These are phyloP conservation scores for Fusarium veterinarium DNA, from an alignment of 2,329 filamentous ascomycete genomes.

Conservation along the genomic window DNA sequence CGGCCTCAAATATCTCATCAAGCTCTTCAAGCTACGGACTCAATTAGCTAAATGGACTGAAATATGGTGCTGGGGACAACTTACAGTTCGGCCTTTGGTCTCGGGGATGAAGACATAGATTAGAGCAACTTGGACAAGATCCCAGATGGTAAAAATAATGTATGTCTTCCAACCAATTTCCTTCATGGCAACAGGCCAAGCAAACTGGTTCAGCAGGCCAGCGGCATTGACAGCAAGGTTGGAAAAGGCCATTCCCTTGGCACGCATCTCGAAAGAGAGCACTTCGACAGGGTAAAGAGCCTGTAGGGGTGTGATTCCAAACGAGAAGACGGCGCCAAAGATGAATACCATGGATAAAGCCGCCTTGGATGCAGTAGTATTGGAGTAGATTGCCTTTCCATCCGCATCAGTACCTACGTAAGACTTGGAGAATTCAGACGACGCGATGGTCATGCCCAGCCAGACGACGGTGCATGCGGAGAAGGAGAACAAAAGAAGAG, in stretches of 20 bases:
- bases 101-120: neutral
- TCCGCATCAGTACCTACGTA: neutral
- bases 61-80: neutral
- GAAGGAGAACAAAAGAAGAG: neutral
- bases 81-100: neutral
- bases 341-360: neutral
- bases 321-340: neutral
- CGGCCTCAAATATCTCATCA: neutral
- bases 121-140: constrained; percentile 41
- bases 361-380: neutral
- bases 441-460: neutral
- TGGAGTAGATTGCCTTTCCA: neutral
- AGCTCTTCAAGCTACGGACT: neutral
- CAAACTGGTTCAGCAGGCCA: constrained; percentile 59
- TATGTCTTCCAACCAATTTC: constrained; percentile 65
- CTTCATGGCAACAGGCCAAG: constrained; percentile 59
- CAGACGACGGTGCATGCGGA: neutral
- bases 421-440: neutral
- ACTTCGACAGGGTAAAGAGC: constrained; percentile 62
- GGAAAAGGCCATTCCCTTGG: constrained; percentile 64
- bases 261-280: constrained; percentile 62
- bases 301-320: neutral
- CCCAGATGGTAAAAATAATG: constrained; percentile 59
- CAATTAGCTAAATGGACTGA: neutral
- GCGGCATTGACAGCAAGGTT: constrained; percentile 57